These are phyloP conservation scores for Coemansia sp. DNA, from an alignment of 192 early-diverging fungal species.

Conservation along the genomic window DNA sequence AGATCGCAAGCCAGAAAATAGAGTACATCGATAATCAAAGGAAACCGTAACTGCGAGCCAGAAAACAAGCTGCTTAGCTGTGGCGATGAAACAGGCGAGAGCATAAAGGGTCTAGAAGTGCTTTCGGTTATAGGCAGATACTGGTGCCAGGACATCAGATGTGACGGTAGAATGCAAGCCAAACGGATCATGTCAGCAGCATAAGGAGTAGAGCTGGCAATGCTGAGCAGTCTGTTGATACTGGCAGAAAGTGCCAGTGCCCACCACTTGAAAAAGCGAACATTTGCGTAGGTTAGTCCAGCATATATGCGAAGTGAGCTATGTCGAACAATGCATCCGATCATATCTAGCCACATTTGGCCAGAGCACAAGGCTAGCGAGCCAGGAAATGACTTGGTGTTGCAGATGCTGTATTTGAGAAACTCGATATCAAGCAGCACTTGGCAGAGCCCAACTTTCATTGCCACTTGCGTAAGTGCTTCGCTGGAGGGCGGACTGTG, in stretches of 20 bases:
- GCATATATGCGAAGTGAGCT: slow-evolving; percentile 34
- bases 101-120: slow-evolving; percentile 1
- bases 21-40: slow-evolving; percentile 19
- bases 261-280: slow-evolving; percentile 28
- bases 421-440: slow-evolving; percentile 27
- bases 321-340: slow-evolving; percentile 26
- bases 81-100: neutral
- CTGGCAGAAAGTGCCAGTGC: slow-evolving; percentile 22
- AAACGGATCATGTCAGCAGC: slow-evolving; percentile 2
- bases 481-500: slow-evolving; percentile 36
- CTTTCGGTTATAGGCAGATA: slow-evolving; percentile 15
- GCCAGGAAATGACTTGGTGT: neutral
- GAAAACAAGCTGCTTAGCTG: neutral
- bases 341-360: slow-evolving; percentile 47
- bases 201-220: neutral
- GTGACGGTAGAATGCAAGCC: slow-evolving; percentile 23
- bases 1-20: slow-evolving; percentile 29
- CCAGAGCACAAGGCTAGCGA: slow-evolving; percentile 10
- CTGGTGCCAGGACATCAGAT: slow-evolving; percentile 32
- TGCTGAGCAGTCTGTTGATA: slow-evolving; percentile 11
- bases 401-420: slow-evolving; percentile 3
- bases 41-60: neutral
- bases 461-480: slow-evolving; percentile 25
- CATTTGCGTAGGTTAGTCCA: neutral
- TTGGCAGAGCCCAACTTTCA: slow-evolving; percentile 15